Percentiles rank a stretch among this genome's conserved stretches.
phyloP scores from a whole-genome alignment of 768 basidiomycete genomes.

The Baorangia bicolor region DNA sequence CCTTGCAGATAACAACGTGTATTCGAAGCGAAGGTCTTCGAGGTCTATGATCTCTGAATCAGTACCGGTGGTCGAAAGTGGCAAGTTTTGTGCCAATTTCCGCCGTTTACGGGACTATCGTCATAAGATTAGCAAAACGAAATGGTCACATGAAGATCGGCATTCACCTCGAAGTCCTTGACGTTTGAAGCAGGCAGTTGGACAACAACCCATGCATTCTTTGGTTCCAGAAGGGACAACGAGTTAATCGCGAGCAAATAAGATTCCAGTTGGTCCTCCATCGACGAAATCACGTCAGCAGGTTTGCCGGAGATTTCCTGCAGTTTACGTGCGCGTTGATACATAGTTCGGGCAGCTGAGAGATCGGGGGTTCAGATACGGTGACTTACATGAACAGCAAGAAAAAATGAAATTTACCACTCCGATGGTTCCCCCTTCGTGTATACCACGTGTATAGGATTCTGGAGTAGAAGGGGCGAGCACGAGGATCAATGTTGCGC shows the following conservation, averaged over 20 bases:
- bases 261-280: slow-evolving; percentile 74
- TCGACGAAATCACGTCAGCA: slow-evolving; percentile 41
- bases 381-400: slow-evolving; percentile 7
- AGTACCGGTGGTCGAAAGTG: slow-evolving; percentile 64
- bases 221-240: slow-evolving; percentile 75
- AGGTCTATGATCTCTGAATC: slow-evolving; percentile 79
- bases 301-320: slow-evolving; percentile 41
- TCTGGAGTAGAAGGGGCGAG: slow-evolving; percentile 81
- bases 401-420: slow-evolving; percentile 55
- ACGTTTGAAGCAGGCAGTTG: slow-evolving; percentile 49
- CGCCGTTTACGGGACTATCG: slow-evolving; percentile 66
- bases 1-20: slow-evolving; percentile 73
- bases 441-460: slow-evolving; percentile 96
- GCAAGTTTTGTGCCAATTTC: slow-evolving; percentile 71
- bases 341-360: slow-evolving; percentile 89
- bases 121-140: slow-evolving; percentile 17
- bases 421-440: slow-evolving; percentile 84
- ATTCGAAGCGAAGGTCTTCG: slow-evolving; percentile 75
- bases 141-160: slow-evolving; percentile 18
- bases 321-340: slow-evolving; percentile 82
- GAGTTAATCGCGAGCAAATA: slow-evolving; percentile 88
- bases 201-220: slow-evolving; percentile 81
- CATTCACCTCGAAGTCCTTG: slow-evolving; percentile 45
- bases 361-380: slow-evolving; percentile 27
- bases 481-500: slow-evolving; percentile 86